These are phyloP conservation scores for Lichenothelia convexa DNA, from an alignment of 495 filamentous ascomycete genomes.

Conservation along the genomic window DNA sequence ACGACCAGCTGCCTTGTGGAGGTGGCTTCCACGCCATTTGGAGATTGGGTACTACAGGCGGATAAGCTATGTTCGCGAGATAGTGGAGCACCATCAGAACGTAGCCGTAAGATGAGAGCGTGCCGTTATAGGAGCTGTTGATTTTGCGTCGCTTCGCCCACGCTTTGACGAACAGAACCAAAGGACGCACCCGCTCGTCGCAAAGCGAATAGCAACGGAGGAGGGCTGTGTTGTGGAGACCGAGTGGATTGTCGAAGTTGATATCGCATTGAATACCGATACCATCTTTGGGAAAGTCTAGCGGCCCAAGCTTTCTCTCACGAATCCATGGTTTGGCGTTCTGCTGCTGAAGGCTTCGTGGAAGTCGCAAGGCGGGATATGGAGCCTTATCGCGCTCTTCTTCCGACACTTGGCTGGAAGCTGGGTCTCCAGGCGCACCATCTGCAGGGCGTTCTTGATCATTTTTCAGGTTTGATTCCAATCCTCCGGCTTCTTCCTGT, in stretches of 20 bases:
- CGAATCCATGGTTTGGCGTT: slow-evolving; percentile 24
- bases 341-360: background rate
- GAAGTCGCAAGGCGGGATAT: background rate
- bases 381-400: background rate
- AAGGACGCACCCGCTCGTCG: slow-evolving; percentile 50
- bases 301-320: slow-evolving; percentile 33
- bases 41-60: slow-evolving; percentile 65
- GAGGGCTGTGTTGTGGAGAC: slow-evolving; percentile 59
- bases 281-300: slow-evolving; percentile 52
- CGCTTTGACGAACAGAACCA: slow-evolving; percentile 64
- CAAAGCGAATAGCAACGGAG: slow-evolving; percentile 58
- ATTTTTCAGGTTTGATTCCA: background rate
- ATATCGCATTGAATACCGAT: slow-evolving; percentile 68
- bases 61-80: slow-evolving; percentile 56
- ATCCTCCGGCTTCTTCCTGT: background rate
- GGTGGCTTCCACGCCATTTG: slow-evolving; percentile 29
- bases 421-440: background rate
- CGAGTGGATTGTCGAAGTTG: slow-evolving; percentile 65
- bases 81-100: slow-evolving; percentile 91
- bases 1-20: slow-evolving; percentile 16
- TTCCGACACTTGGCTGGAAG: background rate
- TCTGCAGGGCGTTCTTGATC: background rate
- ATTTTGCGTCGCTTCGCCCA: slow-evolving; percentile 70
- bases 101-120: slow-evolving; percentile 70
- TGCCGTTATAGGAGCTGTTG: slow-evolving; percentile 65